Percentiles rank a stretch among this genome's conserved stretches.
phyloP scores from a whole-genome alignment of 192 early-diverging fungal species.

The Diversispora epigaea region DNA sequence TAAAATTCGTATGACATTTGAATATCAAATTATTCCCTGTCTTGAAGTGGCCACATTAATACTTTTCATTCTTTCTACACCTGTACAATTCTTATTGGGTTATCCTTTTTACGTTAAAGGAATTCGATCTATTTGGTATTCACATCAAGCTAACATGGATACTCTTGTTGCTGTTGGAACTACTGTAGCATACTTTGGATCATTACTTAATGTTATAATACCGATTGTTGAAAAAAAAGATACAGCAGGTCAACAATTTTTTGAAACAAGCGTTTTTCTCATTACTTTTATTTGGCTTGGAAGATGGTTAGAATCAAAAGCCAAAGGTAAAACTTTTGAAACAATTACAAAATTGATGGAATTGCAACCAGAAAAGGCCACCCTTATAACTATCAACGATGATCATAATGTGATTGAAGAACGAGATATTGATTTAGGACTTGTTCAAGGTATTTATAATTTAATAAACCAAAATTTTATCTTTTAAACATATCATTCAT shows the following conservation, averaged over 20 bases:
- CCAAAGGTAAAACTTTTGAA: conserved; percentile 76
- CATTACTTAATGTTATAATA: conserved; percentile 27
- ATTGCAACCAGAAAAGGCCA: conserved; percentile 72
- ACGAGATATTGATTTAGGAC: conserved; percentile 43
- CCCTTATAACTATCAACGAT: conserved; percentile 45
- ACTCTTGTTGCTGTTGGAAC: conserved; percentile 75
- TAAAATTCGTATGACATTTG: conserved; percentile 44
- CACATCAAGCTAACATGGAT: conserved; percentile 77
- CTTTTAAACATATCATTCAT: background rate
- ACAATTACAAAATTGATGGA: conserved; percentile 74
- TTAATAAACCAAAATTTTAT: conserved; percentile 1
- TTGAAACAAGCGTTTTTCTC: conserved; percentile 75
- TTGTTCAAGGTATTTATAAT: conserved; percentile 56
- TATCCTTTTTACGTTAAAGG: conserved; percentile 67
- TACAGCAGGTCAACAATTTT: conserved; percentile 53
- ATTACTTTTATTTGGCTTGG: conserved; percentile 82
- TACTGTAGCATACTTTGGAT: conserved; percentile 66
- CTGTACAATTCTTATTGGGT: conserved; percentile 74
- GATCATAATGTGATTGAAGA: conserved; percentile 42
- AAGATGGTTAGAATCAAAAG: conserved; percentile 76
- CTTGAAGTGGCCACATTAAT: conserved; percentile 54
- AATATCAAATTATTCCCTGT: conserved; percentile 54
- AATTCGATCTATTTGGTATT: conserved; percentile 58
- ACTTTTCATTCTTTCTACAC: conserved; percentile 61
- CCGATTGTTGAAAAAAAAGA: conserved; percentile 20